Conservation (phyloP, 139 green algal species). For the Penium margaritaceum region DNA sequence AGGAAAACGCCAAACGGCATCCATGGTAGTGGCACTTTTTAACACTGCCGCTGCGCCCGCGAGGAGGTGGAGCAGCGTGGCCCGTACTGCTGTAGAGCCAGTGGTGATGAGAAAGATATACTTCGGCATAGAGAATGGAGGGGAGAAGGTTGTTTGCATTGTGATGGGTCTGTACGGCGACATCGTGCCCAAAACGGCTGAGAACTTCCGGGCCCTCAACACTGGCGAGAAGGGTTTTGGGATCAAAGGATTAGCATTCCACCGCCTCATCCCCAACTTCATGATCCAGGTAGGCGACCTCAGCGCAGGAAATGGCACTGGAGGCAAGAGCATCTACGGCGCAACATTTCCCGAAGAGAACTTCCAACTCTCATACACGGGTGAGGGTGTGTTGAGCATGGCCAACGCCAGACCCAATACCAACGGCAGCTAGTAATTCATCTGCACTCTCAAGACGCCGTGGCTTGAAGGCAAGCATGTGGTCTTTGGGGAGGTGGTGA, state of each 20-base stretch:
- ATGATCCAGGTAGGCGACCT: slow-evolving; percentile 58
- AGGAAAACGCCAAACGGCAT: too few species aligned
- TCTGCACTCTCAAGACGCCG: slow-evolving; percentile 57
- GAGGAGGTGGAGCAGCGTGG: too few species aligned
- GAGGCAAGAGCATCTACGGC: slow-evolving; percentile 58
- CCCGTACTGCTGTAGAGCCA: too few species aligned
- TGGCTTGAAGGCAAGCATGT: slow-evolving; percentile 65
- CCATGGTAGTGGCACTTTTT: too few species aligned
- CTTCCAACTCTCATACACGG: slow-evolving; percentile 69
- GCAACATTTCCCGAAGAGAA: slow-evolving; percentile 53
- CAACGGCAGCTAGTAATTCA: slow-evolving; percentile 72
- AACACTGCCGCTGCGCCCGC: too few species aligned
- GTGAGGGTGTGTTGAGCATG: slow-evolving; percentile 61
- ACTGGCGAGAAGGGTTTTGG: slow-evolving; percentile 57
- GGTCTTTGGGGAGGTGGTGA: slow-evolving; percentile 87
- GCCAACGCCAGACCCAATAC: slow-evolving; percentile 66
- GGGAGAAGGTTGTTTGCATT: slow-evolving; percentile 63
- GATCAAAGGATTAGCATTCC: slow-evolving; percentile 46
- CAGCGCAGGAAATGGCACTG: slow-evolving; percentile 50
- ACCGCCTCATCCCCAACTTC: slow-evolving; percentile 52
- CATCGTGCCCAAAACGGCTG: slow-evolving; percentile 59
- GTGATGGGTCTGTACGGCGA: slow-evolving; percentile 76
- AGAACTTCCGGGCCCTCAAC: slow-evolving; percentile 86
- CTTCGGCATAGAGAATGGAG: slow-evolving; percentile 77
- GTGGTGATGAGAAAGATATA: slow-evolving; percentile 61